Conservation (phyloP, 192 early-diverging fungal species). For the Entomortierella beljakovae region DNA sequence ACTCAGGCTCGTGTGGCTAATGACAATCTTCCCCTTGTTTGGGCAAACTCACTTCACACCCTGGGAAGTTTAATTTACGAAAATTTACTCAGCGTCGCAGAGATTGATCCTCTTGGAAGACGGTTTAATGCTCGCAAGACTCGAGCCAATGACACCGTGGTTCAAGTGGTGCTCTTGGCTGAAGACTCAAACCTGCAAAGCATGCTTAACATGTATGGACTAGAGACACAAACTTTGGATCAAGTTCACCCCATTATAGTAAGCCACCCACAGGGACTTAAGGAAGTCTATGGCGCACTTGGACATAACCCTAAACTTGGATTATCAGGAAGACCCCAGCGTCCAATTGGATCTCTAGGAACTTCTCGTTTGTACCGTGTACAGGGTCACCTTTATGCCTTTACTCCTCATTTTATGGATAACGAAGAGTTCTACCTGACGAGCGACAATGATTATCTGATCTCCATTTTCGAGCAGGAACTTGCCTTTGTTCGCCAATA, state of each 20-base stretch:
- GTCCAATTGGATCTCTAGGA: constrained; percentile 82
- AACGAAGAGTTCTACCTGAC: constrained; percentile 89
- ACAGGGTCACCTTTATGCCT: constrained; percentile 84
- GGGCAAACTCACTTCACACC: constrained; percentile 87
- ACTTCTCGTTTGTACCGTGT: constrained; percentile 87
- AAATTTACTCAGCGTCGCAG: constrained; percentile 77
- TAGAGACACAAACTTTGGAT: constrained; percentile 85
- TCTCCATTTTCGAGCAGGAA: constrained; percentile 81
- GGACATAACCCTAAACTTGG: constrained; percentile 84
- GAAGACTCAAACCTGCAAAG: constrained; percentile 80
- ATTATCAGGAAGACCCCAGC: constrained; percentile 78
- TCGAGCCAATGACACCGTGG: constrained; percentile 67
- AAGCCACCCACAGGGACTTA: constrained; percentile 76
- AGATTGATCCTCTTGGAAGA: constrained; percentile 86
- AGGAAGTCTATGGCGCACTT: constrained; percentile 79
- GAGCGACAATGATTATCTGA: constrained; percentile 85
- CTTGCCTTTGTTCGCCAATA: constrained; percentile 79
- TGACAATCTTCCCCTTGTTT: constrained; percentile 89
- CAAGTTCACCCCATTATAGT: constrained; percentile 77
- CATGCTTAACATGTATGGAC: constrained; percentile 75
- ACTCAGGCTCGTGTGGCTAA: constrained; percentile 79
- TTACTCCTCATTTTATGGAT: constrained; percentile 91
- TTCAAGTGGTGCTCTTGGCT: constrained; percentile 83
- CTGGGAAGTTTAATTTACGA: constrained; percentile 83
- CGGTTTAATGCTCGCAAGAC: constrained; percentile 68